Conservation (phyloP, 495 filamentous ascomycete genomes). For the Bombardia bombarda region DNA sequence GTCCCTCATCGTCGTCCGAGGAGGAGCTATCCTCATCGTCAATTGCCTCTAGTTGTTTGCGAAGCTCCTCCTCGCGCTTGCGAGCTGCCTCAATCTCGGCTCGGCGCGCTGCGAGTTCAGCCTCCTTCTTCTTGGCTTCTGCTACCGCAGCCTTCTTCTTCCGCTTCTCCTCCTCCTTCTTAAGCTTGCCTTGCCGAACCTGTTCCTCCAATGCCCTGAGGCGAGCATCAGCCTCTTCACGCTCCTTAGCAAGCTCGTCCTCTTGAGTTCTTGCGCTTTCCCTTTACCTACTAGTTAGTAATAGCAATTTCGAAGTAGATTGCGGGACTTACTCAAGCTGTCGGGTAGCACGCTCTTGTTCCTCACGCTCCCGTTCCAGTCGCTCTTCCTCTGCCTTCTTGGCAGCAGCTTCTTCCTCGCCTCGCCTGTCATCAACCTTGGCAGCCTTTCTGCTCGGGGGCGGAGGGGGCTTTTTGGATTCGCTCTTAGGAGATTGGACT, state of each 20-base stretch:
- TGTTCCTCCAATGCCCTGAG: slow-evolving; percentile 87
- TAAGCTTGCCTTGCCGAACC: slow-evolving; percentile 89
- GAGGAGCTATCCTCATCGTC: slow-evolving; percentile 71
- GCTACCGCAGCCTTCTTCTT: slow-evolving; percentile 80
- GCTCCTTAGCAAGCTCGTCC: slow-evolving; percentile 69
- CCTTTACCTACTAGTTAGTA: no score
- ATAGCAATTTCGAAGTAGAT: no score
- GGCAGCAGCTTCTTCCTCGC: slow-evolving; percentile 46
- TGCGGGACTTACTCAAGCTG: slow-evolving; percentile 86
- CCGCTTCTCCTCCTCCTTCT: slow-evolving; percentile 91
- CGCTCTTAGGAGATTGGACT: slow-evolving; percentile 38
- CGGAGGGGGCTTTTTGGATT: slow-evolving; percentile 75
- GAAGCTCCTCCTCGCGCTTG: slow-evolving; percentile 80
- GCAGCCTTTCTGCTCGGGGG: slow-evolving; percentile 71
- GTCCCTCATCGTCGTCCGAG: slow-evolving; percentile 84
- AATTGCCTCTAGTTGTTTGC: slow-evolving; percentile 76
- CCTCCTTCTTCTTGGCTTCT: slow-evolving; percentile 84
- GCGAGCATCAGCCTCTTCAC: slow-evolving; percentile 71
- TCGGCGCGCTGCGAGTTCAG: slow-evolving; percentile 71
- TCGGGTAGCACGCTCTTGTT: slow-evolving; percentile 64
- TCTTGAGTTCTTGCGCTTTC: slow-evolving; percentile 68
- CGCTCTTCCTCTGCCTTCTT: slow-evolving; percentile 46
- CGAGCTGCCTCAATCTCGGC: slow-evolving; percentile 88
- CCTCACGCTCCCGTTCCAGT: slow-evolving; percentile 62
- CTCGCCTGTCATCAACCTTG: slow-evolving; percentile 42